Percentiles rank a stretch among this genome's conserved stretches.
phyloP scores from a whole-genome alignment of 2,329 filamentous ascomycete genomes.

The Clonostachys chloroleuca region DNA sequence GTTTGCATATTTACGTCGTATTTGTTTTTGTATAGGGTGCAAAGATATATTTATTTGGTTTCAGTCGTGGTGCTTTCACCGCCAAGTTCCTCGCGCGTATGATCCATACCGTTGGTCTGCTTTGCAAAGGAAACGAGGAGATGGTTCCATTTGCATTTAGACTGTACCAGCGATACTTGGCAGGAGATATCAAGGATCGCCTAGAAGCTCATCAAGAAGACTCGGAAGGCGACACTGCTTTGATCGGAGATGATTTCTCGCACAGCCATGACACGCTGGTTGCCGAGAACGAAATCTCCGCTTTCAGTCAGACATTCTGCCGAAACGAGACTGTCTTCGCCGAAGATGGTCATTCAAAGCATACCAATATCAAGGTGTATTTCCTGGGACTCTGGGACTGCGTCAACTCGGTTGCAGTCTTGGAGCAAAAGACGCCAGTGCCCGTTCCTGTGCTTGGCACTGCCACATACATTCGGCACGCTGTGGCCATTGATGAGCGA shows the following conservation, averaged over 20 bases:
- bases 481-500: conserved; percentile 47
- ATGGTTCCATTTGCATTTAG: conserved; percentile 48
- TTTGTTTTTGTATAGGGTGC: conserved; percentile 24
- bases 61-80: conserved; percentile 71
- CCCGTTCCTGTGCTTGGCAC: conserved; percentile 31
- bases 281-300: conserved; percentile 26
- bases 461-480: conserved; percentile 42
- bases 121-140: conserved; percentile 80
- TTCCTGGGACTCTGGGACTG: conserved; percentile 54
- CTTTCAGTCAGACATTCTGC: conserved; percentile 44
- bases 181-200: conserved; percentile 20
- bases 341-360: conserved; percentile 6
- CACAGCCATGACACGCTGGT: neutral
- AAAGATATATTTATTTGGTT: conserved; percentile 64
- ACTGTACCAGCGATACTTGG: conserved; percentile 34
- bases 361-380: conserved; percentile 39
- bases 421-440: conserved; percentile 28
- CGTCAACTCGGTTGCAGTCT: conserved; percentile 42
- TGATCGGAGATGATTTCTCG: conserved; percentile 6
- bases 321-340: conserved; percentile 13
- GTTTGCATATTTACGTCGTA: neutral
- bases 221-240: neutral
- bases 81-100: conserved; percentile 77
- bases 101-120: conserved; percentile 76
- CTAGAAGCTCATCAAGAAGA: neutral